Percentiles rank a stretch among this genome's conserved stretches.
phyloP scores from a whole-genome alignment of 129 eudicot genomes.

The Arctium lappa region DNA sequence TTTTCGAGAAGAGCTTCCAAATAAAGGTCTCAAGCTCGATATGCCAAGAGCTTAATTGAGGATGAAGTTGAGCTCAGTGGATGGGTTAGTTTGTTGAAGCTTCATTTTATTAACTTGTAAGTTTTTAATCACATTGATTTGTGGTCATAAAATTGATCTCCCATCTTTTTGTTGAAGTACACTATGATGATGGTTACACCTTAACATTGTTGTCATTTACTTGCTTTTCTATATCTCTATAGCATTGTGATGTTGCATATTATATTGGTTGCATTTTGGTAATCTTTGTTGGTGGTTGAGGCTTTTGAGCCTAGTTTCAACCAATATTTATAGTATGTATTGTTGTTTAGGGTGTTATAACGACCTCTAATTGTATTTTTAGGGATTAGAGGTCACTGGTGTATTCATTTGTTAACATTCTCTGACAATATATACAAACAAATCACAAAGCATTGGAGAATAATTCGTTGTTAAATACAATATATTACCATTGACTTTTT shows the following conservation, averaged over 20 bases:
- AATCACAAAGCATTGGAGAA: no score
- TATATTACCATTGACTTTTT: no score
- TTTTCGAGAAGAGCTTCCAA: not conserved
- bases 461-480: no score
- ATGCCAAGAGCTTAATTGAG: slow-evolving; percentile 51
- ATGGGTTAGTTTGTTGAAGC: slow-evolving; percentile 61
- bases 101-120: slow-evolving; percentile 19
- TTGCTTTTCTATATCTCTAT: not conserved
- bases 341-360: no score
- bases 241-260: not conserved
- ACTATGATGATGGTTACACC: not conserved
- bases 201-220: not conserved
- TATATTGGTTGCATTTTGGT: no score
- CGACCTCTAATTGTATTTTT: no score
- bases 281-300: no score
- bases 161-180: not conserved
- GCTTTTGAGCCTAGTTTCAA: no score
- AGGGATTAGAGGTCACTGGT: no score
- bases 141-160: not conserved
- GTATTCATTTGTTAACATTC: no score
- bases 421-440: no score
- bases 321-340: no score
- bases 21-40: slow-evolving; percentile 16
- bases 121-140: not conserved
- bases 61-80: slow-evolving; percentile 60